Percentiles rank a stretch among this genome's conserved stretches.
Evolutionary conservation across 345 rosid genomes (phyloP).

Genomic region (Noccaea bulbosa): DNA sequence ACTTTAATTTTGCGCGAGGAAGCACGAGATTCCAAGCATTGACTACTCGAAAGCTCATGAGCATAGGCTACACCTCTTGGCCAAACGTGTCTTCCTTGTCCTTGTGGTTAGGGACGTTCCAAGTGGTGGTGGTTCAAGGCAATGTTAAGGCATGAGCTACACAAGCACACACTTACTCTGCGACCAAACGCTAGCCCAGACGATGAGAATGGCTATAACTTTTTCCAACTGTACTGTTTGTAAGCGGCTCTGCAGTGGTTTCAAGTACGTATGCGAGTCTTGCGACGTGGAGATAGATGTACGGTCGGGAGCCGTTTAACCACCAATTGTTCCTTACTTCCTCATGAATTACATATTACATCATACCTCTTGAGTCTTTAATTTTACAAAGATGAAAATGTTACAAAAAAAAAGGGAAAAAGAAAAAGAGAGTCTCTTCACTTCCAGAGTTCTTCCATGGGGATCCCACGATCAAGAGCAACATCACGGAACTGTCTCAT

Average conservation of each 20-base stretch:
- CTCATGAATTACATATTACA: slow-evolving; percentile 14
- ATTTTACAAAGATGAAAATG: slow-evolving; percentile 35
- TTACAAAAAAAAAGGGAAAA: neutral
- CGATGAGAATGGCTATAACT: neutral
- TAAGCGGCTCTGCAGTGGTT: slow-evolving; percentile 20
- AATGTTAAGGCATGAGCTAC: no score
- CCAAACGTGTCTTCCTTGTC: slow-evolving; percentile 13
- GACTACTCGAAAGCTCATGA: neutral
- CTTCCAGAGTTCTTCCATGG: slow-evolving; percentile 92
- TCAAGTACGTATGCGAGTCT: slow-evolving; percentile 15
- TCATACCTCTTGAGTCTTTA: slow-evolving; percentile 2
- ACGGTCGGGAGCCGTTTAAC: slow-evolving; percentile 10
- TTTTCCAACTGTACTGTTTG: slow-evolving; percentile 1
- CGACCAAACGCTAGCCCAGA: neutral
- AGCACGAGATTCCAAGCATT: slow-evolving; percentile 17
- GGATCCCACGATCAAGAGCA: slow-evolving; percentile 86
- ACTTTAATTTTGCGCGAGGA: slow-evolving; percentile 7
- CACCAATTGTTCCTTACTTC: neutral
- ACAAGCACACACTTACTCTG: slow-evolving; percentile 17
- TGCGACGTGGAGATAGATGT: slow-evolving; percentile 26
- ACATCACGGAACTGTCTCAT: slow-evolving; percentile 87
- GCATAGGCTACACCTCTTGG: slow-evolving; percentile 19
- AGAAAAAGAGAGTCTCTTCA: slow-evolving; percentile 43
- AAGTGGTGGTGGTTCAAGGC: no score
- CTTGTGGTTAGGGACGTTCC: no score